These are phyloP conservation scores for Yarrowia keelungensis DNA, from an alignment of 805 yeast species.

Conservation along the genomic window DNA sequence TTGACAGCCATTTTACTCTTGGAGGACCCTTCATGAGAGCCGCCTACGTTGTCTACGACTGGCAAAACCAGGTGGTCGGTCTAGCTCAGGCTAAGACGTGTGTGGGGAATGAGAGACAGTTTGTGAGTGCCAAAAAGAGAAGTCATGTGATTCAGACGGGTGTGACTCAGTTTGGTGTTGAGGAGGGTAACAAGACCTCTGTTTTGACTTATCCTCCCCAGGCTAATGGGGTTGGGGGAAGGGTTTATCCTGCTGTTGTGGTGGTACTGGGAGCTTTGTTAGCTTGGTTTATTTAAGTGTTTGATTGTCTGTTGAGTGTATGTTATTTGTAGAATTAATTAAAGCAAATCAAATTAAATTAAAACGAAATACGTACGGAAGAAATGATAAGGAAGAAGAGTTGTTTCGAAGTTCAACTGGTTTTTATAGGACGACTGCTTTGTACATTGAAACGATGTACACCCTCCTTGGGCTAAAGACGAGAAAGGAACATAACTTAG, in stretches of 20 bases:
- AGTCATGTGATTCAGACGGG: neutral
- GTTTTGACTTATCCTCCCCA: neutral
- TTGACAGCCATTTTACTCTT: neutral
- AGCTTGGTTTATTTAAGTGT: neutral
- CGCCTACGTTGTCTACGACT: slow-evolving; percentile 1
- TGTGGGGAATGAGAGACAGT: neutral
- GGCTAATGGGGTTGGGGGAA: neutral
- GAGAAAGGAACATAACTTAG: too few relatives aligned
- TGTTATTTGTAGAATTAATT: too few relatives aligned
- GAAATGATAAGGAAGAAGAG: too few relatives aligned
- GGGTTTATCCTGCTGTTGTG: neutral
- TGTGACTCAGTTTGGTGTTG: too few relatives aligned
- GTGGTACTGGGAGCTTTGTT: neutral
- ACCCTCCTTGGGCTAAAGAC: too few relatives aligned
- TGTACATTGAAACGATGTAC: too few relatives aligned
- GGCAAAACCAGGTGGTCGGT: slow-evolving; percentile 10
- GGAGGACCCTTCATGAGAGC: slow-evolving; percentile 8
- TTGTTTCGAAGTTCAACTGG: too few relatives aligned
- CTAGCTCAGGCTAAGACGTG: slow-evolving; percentile 14
- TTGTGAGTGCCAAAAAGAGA: neutral
- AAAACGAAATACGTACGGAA: too few relatives aligned
- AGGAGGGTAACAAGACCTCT: too few relatives aligned
- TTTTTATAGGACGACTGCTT: too few relatives aligned
- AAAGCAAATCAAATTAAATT: too few relatives aligned
- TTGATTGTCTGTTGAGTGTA: too few relatives aligned